Percentiles rank a stretch among this genome's conserved stretches.
Conservation (phyloP, 148 eudicot genomes). For the Salicornia ramosissima region DNA sequence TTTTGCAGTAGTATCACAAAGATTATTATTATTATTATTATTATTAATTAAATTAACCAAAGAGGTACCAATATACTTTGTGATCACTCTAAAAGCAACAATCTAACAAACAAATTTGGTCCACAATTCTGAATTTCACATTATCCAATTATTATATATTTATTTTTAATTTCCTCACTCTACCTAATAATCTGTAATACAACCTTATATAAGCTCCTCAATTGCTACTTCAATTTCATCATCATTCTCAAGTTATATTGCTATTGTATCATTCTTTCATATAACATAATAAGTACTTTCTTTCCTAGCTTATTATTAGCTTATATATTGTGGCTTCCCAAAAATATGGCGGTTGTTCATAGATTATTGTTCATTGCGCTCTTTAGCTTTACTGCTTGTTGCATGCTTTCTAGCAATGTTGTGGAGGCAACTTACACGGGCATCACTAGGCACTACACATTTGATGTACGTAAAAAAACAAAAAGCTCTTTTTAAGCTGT, state of each 20-base stretch:
- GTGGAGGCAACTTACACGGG: conserved; percentile 26
- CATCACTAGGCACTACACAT: conserved; percentile 47
- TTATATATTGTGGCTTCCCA: not conserved
- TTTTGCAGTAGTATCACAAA: too few species aligned
- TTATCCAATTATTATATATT: not conserved
- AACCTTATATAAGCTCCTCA: conserved; percentile 18
- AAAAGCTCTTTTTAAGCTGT: not conserved
- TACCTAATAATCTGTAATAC: conserved; percentile 18
- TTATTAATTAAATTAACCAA: not conserved
- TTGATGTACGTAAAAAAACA: conserved; percentile 37
- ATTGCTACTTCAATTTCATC: not conserved
- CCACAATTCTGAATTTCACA: not conserved
- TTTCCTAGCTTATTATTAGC: not conserved
- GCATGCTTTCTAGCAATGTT: not conserved
- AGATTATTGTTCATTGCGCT: not conserved
- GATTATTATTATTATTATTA: too few species aligned
- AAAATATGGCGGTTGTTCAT: conserved; percentile 9
- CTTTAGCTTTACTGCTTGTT: conserved; percentile 6
- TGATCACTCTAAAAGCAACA: conserved; percentile 31
- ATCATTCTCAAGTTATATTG: conserved; percentile 10
- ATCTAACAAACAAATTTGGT: conserved; percentile 24
- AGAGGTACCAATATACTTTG: conserved; percentile 19
- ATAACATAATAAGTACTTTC: too few species aligned
- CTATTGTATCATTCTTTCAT: not conserved
- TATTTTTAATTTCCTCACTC: too few species aligned